phyloP scores from a whole-genome alignment of 805 yeast species.

The Kazachstania bromeliacearum region DNA sequence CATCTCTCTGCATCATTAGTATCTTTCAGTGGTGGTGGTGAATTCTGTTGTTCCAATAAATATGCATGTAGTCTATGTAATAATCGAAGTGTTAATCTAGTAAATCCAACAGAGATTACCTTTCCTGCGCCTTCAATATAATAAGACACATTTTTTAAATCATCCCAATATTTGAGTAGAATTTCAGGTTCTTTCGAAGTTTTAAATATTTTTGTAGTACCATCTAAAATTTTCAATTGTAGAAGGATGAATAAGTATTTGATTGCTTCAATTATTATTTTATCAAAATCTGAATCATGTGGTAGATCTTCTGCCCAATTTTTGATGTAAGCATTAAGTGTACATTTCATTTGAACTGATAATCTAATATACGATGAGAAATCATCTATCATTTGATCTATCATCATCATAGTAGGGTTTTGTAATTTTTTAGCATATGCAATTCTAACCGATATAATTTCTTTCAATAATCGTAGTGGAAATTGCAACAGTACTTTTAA shows the following conservation, averaged over 20 bases:
- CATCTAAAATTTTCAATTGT: slow-evolving; percentile 69
- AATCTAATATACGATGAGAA: slow-evolving; percentile 67
- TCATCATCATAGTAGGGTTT: slow-evolving; percentile 90
- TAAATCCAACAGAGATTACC: slow-evolving; percentile 72
- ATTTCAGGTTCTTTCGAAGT: slow-evolving; percentile 90
- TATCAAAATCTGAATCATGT: slow-evolving; percentile 56
- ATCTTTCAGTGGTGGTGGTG: slow-evolving; percentile 41
- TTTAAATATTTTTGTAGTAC: slow-evolving; percentile 62
- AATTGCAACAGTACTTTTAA: slow-evolving; percentile 60
- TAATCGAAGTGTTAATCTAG: slow-evolving; percentile 52
- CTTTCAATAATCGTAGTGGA: slow-evolving; percentile 73
- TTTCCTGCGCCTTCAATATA: slow-evolving; percentile 75
- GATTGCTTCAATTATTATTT: slow-evolving; percentile 63
- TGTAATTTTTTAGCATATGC: slow-evolving; percentile 67
- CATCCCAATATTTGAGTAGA: slow-evolving; percentile 71
- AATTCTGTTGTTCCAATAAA: slow-evolving; percentile 59
- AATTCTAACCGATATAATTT: slow-evolving; percentile 64
- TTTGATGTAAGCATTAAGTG: slow-evolving; percentile 48
- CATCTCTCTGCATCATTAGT: slow-evolving; percentile 46
- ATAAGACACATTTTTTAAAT: slow-evolving; percentile 66
- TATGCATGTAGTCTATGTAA: slow-evolving; percentile 60
- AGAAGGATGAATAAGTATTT: slow-evolving; percentile 63
- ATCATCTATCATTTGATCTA: slow-evolving; percentile 87
- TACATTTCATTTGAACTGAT: slow-evolving; percentile 65
- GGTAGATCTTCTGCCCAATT: slow-evolving; percentile 64